Percentiles rank a stretch among this genome's conserved stretches.
phyloP scores from a whole-genome alignment of 495 filamentous ascomycete species.

The Penicillium silybi region DNA sequence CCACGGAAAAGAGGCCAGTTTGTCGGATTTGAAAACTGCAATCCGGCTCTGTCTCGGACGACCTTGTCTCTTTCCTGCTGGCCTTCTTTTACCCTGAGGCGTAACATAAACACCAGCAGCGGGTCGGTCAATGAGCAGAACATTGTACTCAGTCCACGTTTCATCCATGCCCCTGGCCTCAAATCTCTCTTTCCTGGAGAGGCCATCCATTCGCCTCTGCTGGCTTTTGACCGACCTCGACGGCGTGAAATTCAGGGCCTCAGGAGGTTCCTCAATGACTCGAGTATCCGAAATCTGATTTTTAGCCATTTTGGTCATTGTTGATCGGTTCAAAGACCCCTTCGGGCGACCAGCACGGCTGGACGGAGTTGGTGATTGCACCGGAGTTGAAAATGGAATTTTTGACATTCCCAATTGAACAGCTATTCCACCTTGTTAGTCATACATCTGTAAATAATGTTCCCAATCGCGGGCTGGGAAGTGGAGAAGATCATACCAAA shows the following conservation, averaged over 20 bases:
- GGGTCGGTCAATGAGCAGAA: constrained; percentile 36
- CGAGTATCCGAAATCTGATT: background rate
- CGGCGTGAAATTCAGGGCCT: background rate
- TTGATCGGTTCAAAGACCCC: constrained; percentile 1
- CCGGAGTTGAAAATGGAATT: background rate
- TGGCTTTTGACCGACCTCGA: constrained; percentile 13
- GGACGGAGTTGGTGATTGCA: background rate
- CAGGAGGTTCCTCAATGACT: background rate
- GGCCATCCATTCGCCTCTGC: constrained; percentile 18
- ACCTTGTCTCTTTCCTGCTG: constrained; percentile 44
- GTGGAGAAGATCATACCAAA: constrained; percentile 21
- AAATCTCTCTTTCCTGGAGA: constrained; percentile 36
- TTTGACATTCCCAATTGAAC: background rate
- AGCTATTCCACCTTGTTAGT: background rate
- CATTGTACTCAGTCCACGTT: constrained; percentile 43
- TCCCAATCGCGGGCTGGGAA: background rate
- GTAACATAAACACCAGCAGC: constrained; percentile 50
- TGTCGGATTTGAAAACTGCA: constrained; percentile 48
- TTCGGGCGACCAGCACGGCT: constrained; percentile 2
- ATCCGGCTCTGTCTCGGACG: constrained; percentile 47
- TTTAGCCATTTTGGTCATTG: constrained; percentile 1
- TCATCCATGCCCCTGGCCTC: constrained; percentile 43
- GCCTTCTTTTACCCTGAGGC: constrained; percentile 40
- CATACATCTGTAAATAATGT: background rate
- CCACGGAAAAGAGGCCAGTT: constrained; percentile 36